phyloP scores from a whole-genome alignment of 2,329 filamentous ascomycete species.

The Colletotrichum liriopes region DNA sequence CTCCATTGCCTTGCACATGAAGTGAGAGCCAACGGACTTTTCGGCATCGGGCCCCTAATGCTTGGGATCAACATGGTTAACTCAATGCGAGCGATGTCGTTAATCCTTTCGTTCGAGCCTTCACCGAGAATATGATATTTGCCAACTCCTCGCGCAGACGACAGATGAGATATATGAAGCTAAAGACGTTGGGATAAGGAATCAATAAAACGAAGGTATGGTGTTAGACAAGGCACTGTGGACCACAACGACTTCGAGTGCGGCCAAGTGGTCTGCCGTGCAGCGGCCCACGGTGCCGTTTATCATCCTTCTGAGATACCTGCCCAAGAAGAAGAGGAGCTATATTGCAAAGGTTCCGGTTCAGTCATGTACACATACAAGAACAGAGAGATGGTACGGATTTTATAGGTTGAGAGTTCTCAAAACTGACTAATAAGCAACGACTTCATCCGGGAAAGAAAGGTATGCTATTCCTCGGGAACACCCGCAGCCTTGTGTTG shows the following conservation, averaged over 20 bases:
- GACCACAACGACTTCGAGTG: constrained; percentile 50
- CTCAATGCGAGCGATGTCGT: constrained; percentile 56
- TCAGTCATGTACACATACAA: neutral
- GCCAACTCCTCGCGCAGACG: constrained; percentile 48
- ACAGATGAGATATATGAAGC: constrained; percentile 45
- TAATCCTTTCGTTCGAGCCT: constrained; percentile 34
- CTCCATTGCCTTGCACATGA: constrained; percentile 45
- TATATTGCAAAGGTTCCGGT: neutral
- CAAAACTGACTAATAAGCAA: no score
- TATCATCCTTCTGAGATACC: neutral
- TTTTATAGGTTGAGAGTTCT: neutral
- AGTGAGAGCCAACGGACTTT: constrained; percentile 50
- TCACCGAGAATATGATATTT: constrained; percentile 14
- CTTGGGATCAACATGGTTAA: constrained; percentile 43
- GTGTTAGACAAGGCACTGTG: constrained; percentile 52
- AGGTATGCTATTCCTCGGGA: neutral
- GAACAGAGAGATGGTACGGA: neutral
- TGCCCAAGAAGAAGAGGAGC: neutral
- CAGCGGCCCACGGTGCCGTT: neutral
- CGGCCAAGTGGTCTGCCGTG: constrained; percentile 46
- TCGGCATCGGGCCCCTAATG: constrained; percentile 39
- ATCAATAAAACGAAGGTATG: constrained; percentile 55
- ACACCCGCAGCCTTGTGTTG: neutral
- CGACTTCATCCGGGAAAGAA: neutral
- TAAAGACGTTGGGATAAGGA: constrained; percentile 50